A percentile compares a stretch with the other conserved stretches of the same genome.
Evolutionary conservation across 192 early-diverging fungal species (phyloP).

Genomic region (Backusella mclennaniae): DNA sequence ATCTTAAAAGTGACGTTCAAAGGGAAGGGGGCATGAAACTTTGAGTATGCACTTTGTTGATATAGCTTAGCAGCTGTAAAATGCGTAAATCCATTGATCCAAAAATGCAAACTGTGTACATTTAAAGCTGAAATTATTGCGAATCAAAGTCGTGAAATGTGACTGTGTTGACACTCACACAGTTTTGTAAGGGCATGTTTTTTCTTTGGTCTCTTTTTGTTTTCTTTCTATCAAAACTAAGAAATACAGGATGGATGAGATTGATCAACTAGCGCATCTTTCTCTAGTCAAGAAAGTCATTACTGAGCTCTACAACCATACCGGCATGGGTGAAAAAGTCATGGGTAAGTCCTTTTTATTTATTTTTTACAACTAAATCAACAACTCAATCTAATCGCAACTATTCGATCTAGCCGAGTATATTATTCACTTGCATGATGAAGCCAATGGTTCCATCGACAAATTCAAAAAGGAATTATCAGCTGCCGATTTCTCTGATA

Average conservation of each 20-base stretch:
- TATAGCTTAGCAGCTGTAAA: too few relatives aligned
- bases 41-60: too few relatives aligned
- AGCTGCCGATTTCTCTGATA: constrained; percentile 80
- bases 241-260: constrained; percentile 41
- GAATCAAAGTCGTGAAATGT: neutral
- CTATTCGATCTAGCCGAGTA: constrained; percentile 73
- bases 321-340: constrained; percentile 85
- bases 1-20: too few relatives aligned
- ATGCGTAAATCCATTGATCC: too few relatives aligned
- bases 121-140: too few relatives aligned
- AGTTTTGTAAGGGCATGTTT: neutral
- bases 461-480: constrained; percentile 69
- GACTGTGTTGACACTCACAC: neutral
- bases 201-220: neutral
- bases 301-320: constrained; percentile 91
- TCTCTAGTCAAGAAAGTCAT: constrained; percentile 89
- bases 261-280: constrained; percentile 84
- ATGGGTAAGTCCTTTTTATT: constrained; percentile 38
- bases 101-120: too few relatives aligned
- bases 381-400: neutral
- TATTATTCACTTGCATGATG: constrained; percentile 81
- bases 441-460: constrained; percentile 53
- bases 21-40: too few relatives aligned
- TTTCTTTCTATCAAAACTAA: neutral
- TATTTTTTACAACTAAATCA: neutral